Percentiles rank a stretch among this genome's conserved stretches.
These are phyloP conservation scores for Solanum paucissectum DNA, from an alignment of 257 asterid species.

Conservation along the genomic window DNA sequence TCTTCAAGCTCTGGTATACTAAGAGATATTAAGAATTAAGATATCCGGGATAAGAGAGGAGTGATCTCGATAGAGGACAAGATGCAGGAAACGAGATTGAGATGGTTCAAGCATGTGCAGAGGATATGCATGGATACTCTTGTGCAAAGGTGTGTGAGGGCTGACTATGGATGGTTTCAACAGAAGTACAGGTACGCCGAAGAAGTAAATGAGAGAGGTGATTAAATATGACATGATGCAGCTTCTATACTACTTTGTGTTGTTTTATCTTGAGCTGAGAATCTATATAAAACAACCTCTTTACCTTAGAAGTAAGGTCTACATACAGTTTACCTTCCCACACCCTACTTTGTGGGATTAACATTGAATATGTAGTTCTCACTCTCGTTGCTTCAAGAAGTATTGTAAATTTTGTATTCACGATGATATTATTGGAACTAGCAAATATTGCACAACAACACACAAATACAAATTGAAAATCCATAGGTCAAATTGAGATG, in stretches of 20 bases:
- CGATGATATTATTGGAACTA: neutral
- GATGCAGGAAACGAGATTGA: neutral
- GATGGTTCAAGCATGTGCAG: neutral
- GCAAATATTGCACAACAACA: neutral
- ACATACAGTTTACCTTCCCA: neutral
- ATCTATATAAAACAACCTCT: neutral
- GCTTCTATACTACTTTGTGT: neutral
- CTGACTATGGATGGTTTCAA: neutral
- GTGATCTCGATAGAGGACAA: neutral
- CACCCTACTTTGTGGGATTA: neutral
- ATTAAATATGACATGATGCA: neutral
- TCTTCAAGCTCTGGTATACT: neutral
- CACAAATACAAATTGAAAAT: neutral
- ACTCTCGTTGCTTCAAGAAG: neutral
- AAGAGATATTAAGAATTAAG: neutral
- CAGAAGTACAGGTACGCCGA: neutral
- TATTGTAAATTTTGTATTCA: neutral
- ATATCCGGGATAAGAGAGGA: neutral
- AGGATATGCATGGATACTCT: neutral
- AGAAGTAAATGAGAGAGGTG: too few relatives aligned
- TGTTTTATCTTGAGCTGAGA: neutral
- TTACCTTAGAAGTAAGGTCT: neutral
- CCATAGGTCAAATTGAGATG: neutral
- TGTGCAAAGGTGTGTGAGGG: neutral
- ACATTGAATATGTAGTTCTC: neutral